These are phyloP conservation scores for Taiozyma onychis DNA, from an alignment of 1,139 yeast species.

Conservation along the genomic window DNA sequence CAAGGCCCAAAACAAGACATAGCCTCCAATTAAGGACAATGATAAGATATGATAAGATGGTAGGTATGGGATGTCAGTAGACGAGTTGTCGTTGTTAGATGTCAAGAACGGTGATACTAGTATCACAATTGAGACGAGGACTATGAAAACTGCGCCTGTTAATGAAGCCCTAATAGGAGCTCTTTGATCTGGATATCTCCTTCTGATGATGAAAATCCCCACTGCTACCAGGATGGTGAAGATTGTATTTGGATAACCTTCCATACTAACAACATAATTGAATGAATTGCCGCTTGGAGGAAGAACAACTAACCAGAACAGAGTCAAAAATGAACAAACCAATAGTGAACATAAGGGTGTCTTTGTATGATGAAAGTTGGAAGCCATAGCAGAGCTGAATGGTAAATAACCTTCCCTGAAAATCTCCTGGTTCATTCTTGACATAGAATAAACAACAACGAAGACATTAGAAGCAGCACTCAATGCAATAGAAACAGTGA, in stretches of 20 bases:
- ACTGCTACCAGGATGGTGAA: constrained; percentile 43
- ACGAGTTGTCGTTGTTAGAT: constrained; percentile 36
- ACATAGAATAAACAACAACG: constrained; percentile 53
- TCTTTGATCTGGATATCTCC: constrained; percentile 37
- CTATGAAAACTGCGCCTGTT: constrained; percentile 39
- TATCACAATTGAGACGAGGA: constrained; percentile 36
- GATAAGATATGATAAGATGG: constrained; percentile 49
- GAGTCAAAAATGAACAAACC: constrained; percentile 28
- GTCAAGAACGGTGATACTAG: constrained; percentile 42
- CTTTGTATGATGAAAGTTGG: constrained; percentile 46
- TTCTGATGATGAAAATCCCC: constrained; percentile 47
- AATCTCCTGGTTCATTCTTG: constrained; percentile 59
- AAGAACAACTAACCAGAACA: constrained; percentile 33
- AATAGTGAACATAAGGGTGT: constrained; percentile 49
- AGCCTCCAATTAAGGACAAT: constrained; percentile 28
- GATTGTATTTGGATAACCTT: constrained; percentile 50
- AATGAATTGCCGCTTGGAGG: constrained; percentile 51
- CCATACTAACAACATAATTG: constrained; percentile 51
- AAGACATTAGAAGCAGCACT: constrained; percentile 60
- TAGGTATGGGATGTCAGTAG: constrained; percentile 27
- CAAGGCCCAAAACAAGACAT: constrained; percentile 43
- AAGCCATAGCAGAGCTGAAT: constrained; percentile 44
- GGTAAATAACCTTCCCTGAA: constrained; percentile 61
- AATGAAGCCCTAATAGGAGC: constrained; percentile 47
- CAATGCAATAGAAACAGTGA: constrained; percentile 51